Evolutionary conservation across 2,329 filamentous ascomycete genomes (phyloP).

Genomic region (Penicillium paneum): DNA sequence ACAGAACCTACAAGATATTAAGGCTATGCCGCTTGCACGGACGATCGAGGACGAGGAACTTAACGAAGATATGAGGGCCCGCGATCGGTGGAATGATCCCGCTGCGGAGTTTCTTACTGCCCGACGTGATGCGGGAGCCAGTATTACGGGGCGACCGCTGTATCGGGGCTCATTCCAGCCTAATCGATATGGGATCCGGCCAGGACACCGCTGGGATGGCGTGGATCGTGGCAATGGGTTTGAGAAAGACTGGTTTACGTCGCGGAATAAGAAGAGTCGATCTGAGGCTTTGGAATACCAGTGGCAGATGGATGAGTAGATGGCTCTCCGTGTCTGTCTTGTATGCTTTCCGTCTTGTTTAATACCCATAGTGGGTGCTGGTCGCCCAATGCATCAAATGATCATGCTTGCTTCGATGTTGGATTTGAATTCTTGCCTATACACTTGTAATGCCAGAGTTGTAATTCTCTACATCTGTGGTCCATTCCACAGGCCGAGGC

Average conservation of each 20-base stretch:
- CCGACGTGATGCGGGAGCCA: slow-evolving; percentile 45
- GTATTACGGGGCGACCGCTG: slow-evolving; percentile 57
- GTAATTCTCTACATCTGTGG: background rate
- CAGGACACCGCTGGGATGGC: slow-evolving; percentile 94
- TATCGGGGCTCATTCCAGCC: slow-evolving; percentile 80
- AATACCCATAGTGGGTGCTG: slow-evolving; percentile 10
- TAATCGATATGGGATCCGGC: slow-evolving; percentile 89
- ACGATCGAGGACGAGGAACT: slow-evolving; percentile 79
- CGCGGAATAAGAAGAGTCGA: slow-evolving; percentile 72
- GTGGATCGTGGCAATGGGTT: slow-evolving; percentile 93
- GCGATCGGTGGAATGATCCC: slow-evolving; percentile 88
- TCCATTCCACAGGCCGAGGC: background rate
- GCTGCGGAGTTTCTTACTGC: slow-evolving; percentile 73
- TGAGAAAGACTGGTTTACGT: slow-evolving; percentile 87
- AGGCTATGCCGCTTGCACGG: slow-evolving; percentile 74
- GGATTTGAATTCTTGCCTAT: background rate
- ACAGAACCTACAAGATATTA: slow-evolving; percentile 73
- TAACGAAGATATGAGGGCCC: slow-evolving; percentile 75
- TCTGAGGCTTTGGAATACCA: slow-evolving; percentile 79
- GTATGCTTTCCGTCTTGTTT: background rate
- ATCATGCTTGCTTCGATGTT: background rate
- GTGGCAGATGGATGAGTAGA: slow-evolving; percentile 92
- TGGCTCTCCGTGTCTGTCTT: background rate
- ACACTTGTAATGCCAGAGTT: background rate
- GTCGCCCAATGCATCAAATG: slow-evolving; percentile 9